phyloP scores from a whole-genome alignment of 345 rosid species.

The Populus deltoides region DNA sequence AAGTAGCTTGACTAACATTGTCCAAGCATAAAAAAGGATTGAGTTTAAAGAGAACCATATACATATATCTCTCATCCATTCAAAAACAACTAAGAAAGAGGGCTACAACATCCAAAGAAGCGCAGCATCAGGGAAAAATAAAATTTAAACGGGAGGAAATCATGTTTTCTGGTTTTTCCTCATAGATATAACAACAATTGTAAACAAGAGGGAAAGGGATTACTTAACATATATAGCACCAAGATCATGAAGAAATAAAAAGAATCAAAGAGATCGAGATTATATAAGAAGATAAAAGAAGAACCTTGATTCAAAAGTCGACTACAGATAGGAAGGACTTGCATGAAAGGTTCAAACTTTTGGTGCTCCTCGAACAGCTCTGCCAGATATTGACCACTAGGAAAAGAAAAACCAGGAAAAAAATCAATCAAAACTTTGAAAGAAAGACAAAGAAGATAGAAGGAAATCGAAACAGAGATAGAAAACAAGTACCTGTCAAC shows the following conservation, averaged over 20 bases:
- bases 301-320: conserved; percentile 86
- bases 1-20: neutral
- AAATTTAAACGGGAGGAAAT: neutral
- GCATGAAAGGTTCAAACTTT: conserved; percentile 90
- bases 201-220: neutral
- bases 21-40: neutral
- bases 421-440: neutral
- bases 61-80: neutral
- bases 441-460: neutral
- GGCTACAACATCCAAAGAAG: neutral
- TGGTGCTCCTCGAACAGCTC: conserved; percentile 85
- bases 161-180: neutral
- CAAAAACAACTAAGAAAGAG: neutral
- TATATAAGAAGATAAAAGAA: conserved; percentile 8
- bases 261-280: neutral
- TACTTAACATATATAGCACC: neutral
- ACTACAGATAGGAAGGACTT: conserved; percentile 83
- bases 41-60: neutral
- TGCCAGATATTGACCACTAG: conserved; percentile 67
- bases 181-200: neutral
- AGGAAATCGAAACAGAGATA: neutral
- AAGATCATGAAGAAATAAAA: conserved; percentile 5
- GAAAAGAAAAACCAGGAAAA: neutral
- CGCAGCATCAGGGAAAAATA: neutral
- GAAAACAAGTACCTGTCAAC: conserved; percentile 8